Percentiles rank a stretch among this genome's conserved stretches.
Conservation (phyloP, 1,284 basidiomycete species). For the Salmacisia buchloeana region DNA sequence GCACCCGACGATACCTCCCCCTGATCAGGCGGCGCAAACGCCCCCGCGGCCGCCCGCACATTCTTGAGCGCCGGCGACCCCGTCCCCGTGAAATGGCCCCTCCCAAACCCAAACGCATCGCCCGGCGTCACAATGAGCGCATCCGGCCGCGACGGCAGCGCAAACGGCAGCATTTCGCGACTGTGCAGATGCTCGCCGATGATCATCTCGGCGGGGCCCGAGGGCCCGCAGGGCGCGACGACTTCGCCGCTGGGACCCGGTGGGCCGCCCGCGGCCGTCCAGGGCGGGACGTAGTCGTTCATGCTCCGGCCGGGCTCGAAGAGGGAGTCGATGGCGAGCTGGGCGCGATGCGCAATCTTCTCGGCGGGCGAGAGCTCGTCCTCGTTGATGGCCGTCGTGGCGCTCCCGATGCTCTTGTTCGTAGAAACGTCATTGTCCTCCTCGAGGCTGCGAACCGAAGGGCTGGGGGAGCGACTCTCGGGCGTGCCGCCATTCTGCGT, state of each 20-base stretch:
- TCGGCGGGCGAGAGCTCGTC: slow-evolving; percentile 26
- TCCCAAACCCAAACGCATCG: slow-evolving; percentile 54
- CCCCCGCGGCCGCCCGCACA: slow-evolving; percentile 13
- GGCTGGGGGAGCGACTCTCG: slow-evolving; percentile 15
- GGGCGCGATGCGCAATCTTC: slow-evolving; percentile 19
- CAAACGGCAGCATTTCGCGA: slow-evolving; percentile 81
- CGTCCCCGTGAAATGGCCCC: slow-evolving; percentile 41
- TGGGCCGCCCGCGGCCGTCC: slow-evolving; percentile 27
- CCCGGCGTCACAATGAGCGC: slow-evolving; percentile 62
- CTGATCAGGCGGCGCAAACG: not conserved
- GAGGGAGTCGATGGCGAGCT: slow-evolving; percentile 31
- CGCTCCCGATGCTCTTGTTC: slow-evolving; percentile 19
- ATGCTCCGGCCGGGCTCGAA: slow-evolving; percentile 35
- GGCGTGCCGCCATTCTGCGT: slow-evolving; percentile 26
- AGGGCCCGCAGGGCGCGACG: slow-evolving; percentile 9
- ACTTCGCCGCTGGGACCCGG: slow-evolving; percentile 22
- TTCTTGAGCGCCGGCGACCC: slow-evolving; percentile 32
- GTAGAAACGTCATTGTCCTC: not conserved
- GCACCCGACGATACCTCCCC: not conserved
- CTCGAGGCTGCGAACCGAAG: not conserved
- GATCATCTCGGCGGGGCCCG: slow-evolving; percentile 17
- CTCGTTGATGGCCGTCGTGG: slow-evolving; percentile 9
- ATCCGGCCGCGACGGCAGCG: slow-evolving; percentile 71
- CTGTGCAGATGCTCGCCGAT: slow-evolving; percentile 61
- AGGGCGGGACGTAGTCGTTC: slow-evolving; percentile 37